Evolutionary conservation across 345 rosid species (phyloP).

Genomic region (Syzygium aromaticum): DNA sequence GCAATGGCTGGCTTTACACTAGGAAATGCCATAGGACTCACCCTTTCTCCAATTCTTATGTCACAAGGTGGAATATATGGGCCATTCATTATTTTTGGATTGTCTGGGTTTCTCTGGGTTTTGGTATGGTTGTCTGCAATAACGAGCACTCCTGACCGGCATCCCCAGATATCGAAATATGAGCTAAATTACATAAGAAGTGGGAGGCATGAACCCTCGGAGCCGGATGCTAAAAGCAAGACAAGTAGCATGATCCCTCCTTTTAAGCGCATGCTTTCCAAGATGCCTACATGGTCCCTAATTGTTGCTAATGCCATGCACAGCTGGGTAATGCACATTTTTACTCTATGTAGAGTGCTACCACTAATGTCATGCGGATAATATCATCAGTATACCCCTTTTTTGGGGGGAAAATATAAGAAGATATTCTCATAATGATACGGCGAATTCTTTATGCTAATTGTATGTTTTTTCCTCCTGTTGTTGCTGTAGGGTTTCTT

Average conservation of each 20-base stretch:
- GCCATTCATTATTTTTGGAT: slow-evolving; percentile 86
- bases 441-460: not conserved
- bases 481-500: slow-evolving; percentile 67
- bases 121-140: slow-evolving; percentile 91
- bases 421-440: not conserved
- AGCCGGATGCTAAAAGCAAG: slow-evolving; percentile 27
- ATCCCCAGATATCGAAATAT: slow-evolving; percentile 74
- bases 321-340: slow-evolving; percentile 59
- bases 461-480: not conserved
- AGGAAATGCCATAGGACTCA: slow-evolving; percentile 85
- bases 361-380: not conserved
- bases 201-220: slow-evolving; percentile 29
- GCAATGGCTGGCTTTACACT: slow-evolving; percentile 98
- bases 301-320: slow-evolving; percentile 95
- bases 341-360: not conserved
- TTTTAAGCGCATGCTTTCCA: slow-evolving; percentile 69
- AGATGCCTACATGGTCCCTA: slow-evolving; percentile 90
- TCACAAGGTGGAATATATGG: slow-evolving; percentile 82
- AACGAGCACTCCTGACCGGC: slow-evolving; percentile 55
- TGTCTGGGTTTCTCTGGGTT: slow-evolving; percentile 92
- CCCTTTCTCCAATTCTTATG: slow-evolving; percentile 86
- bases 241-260: slow-evolving; percentile 59
- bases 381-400: not conserved
- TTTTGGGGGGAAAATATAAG: not conserved
- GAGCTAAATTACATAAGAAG: slow-evolving; percentile 64